Percentiles rank a stretch among this genome's conserved stretches.
These are phyloP conservation scores for Cytospora mali DNA, from an alignment of 2,329 filamentous ascomycete genomes.

Conservation along the genomic window DNA sequence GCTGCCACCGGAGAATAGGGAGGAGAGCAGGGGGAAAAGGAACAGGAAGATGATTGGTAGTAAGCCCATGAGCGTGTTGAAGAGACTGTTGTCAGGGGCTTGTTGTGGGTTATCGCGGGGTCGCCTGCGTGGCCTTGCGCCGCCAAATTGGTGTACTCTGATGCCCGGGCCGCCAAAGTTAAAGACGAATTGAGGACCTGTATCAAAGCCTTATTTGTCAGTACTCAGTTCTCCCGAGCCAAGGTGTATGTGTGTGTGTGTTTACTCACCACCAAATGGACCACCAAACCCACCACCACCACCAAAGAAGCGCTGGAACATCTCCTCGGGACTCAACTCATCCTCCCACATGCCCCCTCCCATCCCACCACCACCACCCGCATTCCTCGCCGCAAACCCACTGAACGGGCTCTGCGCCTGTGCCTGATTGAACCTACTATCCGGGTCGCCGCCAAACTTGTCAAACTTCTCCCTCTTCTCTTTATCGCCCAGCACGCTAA, in stretches of 20 bases:
- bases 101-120: conserved; percentile 65
- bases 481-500: conserved; percentile 88
- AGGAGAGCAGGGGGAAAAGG: conserved; percentile 79
- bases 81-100: conserved; percentile 53
- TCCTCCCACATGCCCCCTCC: conserved; percentile 75
- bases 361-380: conserved; percentile 43
- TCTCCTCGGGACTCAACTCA: conserved; percentile 92
- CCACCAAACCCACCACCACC: conserved; percentile 72
- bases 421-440: conserved; percentile 75
- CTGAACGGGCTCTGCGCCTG: conserved; percentile 66
- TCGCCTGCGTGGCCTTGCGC: conserved; percentile 72
- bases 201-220: conserved; percentile 61
- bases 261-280: conserved; percentile 45
- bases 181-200: conserved; percentile 88
- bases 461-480: conserved; percentile 92
- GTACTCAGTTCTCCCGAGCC: neutral
- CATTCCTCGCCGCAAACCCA: conserved; percentile 56
- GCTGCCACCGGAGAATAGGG: conserved; percentile 66
- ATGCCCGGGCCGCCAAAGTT: conserved; percentile 92
- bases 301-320: conserved; percentile 97
- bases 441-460: conserved; percentile 87
- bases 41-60: conserved; percentile 90
- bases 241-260: neutral
- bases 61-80: conserved; percentile 68
- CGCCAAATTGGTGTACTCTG: conserved; percentile 94